phyloP scores from a whole-genome alignment of 768 basidiomycete species.

The Hygrocybe coccinea region DNA sequence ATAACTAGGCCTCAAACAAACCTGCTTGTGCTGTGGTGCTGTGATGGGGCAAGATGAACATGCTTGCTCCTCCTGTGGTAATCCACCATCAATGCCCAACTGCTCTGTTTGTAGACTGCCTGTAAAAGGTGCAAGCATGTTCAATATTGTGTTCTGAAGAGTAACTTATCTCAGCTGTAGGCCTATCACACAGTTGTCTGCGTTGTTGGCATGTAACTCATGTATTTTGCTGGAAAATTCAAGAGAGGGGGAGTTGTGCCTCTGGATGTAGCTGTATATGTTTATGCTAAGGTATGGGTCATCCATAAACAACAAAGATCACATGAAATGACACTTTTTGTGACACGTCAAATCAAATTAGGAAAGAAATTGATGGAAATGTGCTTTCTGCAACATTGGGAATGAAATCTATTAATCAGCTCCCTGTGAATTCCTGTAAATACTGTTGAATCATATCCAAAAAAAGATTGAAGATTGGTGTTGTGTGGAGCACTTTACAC shows the following conservation, averaged over 20 bases:
- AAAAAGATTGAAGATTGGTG: too few species aligned
- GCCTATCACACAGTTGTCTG: slow-evolving; percentile 57
- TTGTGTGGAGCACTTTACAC: too few species aligned
- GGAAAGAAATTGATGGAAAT: too few species aligned
- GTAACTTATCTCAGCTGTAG: slow-evolving; percentile 27
- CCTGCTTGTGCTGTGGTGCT: slow-evolving; percentile 42
- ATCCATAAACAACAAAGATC: too few species aligned
- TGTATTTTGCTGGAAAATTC: slow-evolving; percentile 55
- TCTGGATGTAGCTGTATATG: slow-evolving; percentile 44
- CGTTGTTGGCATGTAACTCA: slow-evolving; percentile 63
- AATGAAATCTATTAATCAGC: too few species aligned
- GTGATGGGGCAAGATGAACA: slow-evolving; percentile 30
- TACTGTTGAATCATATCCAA: too few species aligned
- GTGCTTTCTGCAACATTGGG: too few species aligned
- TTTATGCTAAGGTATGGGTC: too few species aligned
- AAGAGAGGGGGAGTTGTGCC: slow-evolving; percentile 51
- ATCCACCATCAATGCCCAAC: slow-evolving; percentile 40
- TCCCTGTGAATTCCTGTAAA: too few species aligned
- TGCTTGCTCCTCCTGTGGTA: slow-evolving; percentile 42
- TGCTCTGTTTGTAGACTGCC: slow-evolving; percentile 77
- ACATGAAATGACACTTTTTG: too few species aligned
- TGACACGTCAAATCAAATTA: too few species aligned
- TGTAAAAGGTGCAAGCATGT: slow-evolving; percentile 55
- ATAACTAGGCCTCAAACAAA: slow-evolving; percentile 41
- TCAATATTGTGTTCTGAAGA: neutral